Evolutionary conservation across 2,329 filamentous ascomycete species (phyloP), one percentile per base, ranked within the genome.

Genomic region (Cylindrodendrum hubeiense): DNA sequence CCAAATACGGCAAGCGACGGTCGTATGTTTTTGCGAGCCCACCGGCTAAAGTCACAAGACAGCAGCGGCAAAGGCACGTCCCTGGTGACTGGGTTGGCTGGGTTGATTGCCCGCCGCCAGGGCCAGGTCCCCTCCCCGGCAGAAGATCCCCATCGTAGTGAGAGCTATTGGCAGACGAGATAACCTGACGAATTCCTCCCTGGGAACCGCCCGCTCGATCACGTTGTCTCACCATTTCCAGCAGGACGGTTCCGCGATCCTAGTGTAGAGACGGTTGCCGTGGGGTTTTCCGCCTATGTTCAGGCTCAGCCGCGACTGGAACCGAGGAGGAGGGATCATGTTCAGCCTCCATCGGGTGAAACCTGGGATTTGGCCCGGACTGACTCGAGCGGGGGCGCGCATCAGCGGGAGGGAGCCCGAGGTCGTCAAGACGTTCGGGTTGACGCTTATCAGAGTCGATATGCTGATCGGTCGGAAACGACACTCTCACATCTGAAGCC

Each of bases 201-300:
- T 44, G 64, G 43, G 41, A 55, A 43, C 37, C 34, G 49, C 51
- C 54, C 50, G 59, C 49, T 43, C 17, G 37, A 39, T 39, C 37
- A 39, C 30, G 43, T 57, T 60, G 54, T 71, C 62, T 73, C 66
- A 59, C 54, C 67, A 68, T 69, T 67, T 67, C 62, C 64, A 74
- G 59, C 68, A 51, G 54, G 21, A 19, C 41, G 71, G 71, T 68
- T 70, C 68, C 51, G 61, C 24, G 28, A 58, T 51, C 58, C 37
- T 53, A 30, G 47, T 9, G 46, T 21, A 21, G 47, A 19, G 44
- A 12, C 28, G 2, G 28, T 37, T 28, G 22, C 44, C 24, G 2
- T 22, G 24, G 28, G 26, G 26, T 10, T 21, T 7, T 33, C 30
- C n/a, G 28, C 47, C 17, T 17, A 21, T 30, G 26, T 19, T 21